Conservation (phyloP, 2,329 filamentous ascomycete species). For the Sclerotinia trifoliorum region DNA sequence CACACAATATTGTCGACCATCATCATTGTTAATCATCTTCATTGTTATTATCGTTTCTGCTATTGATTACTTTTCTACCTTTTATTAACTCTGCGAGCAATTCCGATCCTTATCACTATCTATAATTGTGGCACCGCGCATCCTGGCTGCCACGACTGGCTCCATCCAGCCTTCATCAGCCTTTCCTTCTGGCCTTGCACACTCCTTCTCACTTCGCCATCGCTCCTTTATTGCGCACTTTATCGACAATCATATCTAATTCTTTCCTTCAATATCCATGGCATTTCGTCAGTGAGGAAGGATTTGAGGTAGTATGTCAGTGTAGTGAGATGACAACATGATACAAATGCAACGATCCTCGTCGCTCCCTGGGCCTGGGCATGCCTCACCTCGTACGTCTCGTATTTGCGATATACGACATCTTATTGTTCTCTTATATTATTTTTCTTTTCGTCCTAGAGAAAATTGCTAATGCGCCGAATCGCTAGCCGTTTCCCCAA, state of each 20-base stretch:
- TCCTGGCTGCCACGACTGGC: conserved; percentile 14
- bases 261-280: conserved; percentile 1
- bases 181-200: conserved; percentile 11
- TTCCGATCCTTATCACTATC: conserved; percentile 11
- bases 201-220: conserved; percentile 7
- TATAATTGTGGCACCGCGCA: conserved; percentile 14
- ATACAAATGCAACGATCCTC: conserved; percentile 42
- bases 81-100: background rate
- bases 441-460: background rate
- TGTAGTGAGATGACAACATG: conserved; percentile 39
- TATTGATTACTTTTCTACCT: background rate
- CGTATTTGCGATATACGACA: conserved; percentile 16
- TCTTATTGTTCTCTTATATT: background rate
- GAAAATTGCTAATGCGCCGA: conserved; percentile 24
- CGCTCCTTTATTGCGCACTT: conserved; percentile 5
- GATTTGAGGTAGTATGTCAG: conserved; percentile 9
- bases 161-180: conserved; percentile 21
- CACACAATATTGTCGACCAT: background rate
- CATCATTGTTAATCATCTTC: background rate
- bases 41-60: background rate
- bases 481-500: conserved; percentile 50
- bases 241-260: background rate
- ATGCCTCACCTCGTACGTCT: conserved; percentile 41
- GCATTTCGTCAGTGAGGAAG: background rate
- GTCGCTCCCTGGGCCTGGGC: conserved; percentile 40